phyloP scores from a whole-genome alignment of 2,329 filamentous ascomycete species.

The Fusarium haematococcum region DNA sequence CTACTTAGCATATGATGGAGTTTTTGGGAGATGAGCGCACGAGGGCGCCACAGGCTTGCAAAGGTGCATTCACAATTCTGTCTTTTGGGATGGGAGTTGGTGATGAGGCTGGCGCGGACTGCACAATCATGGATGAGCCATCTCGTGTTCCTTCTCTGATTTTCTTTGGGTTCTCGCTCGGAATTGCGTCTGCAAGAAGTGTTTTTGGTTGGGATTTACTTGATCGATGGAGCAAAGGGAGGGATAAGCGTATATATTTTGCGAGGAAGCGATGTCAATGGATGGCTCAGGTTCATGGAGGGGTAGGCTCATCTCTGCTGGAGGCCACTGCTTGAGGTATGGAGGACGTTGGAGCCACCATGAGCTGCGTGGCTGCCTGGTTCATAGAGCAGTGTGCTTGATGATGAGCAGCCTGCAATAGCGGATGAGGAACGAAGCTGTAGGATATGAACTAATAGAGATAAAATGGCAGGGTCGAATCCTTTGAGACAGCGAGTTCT shows the following conservation, averaged over 20 bases:
- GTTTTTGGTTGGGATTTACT: constrained; percentile 31
- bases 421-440: constrained; percentile 30
- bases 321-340: background rate
- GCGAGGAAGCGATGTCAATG: constrained; percentile 15
- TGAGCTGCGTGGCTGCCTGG: background rate
- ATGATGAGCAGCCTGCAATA: constrained; percentile 9
- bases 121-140: constrained; percentile 26
- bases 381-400: constrained; percentile 7
- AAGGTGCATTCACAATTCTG: constrained; percentile 31
- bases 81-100: constrained; percentile 31
- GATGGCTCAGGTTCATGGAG: constrained; percentile 9
- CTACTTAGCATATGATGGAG: constrained; percentile 50
- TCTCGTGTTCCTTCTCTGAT: constrained; percentile 21
- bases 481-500: constrained; percentile 2
- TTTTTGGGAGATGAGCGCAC: constrained; percentile 45
- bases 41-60: constrained; percentile 38
- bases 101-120: constrained; percentile 24
- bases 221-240: constrained; percentile 37
- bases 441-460: constrained; percentile 42
- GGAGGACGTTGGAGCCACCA: constrained; percentile 1
- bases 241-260: constrained; percentile 40
- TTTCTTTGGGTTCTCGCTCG: constrained; percentile 15
- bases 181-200: constrained; percentile 22
- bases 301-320: background rate
- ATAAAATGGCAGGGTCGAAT: constrained; percentile 26